phyloP scores from a whole-genome alignment of 2,329 filamentous ascomycete genomes.

The Trematosphaeria pertusa region DNA sequence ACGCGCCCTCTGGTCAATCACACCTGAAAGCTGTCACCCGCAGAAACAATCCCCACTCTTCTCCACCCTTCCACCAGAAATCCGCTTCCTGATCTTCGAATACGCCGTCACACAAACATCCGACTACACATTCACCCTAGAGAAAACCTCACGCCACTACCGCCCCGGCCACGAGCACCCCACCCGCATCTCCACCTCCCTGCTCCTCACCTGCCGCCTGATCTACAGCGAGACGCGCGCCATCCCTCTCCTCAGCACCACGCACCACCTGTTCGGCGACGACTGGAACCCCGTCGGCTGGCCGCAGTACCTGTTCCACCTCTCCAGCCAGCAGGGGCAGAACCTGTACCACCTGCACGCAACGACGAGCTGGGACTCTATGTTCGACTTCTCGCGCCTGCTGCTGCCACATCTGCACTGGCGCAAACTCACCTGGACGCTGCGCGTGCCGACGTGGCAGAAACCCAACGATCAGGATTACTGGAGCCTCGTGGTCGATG shows the following conservation, averaged over 20 bases:
- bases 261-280: slow-evolving; percentile 26
- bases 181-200: slow-evolving; percentile 30
- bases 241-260: slow-evolving; percentile 41
- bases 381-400: slow-evolving; percentile 15
- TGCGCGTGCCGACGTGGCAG: slow-evolving; percentile 21
- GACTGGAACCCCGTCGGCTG: slow-evolving; percentile 21
- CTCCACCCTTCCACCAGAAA: slow-evolving; percentile 29
- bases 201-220: slow-evolving; percentile 49
- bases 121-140: slow-evolving; percentile 13
- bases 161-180: slow-evolving; percentile 39
- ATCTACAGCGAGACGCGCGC: slow-evolving; percentile 48
- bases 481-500: neutral
- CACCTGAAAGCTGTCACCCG: slow-evolving; percentile 20
- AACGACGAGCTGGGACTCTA: slow-evolving; percentile 5
- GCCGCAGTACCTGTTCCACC: slow-evolving; percentile 27
- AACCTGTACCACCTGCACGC: slow-evolving; percentile 32
- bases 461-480: slow-evolving; percentile 6
- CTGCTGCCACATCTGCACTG: slow-evolving; percentile 25
- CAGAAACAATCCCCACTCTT: slow-evolving; percentile 34
- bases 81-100: slow-evolving; percentile 27
- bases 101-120: slow-evolving; percentile 20
- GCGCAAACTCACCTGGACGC: slow-evolving; percentile 32
- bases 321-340: slow-evolving; percentile 26
- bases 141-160: slow-evolving; percentile 17
- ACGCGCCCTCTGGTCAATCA: slow-evolving; percentile 23